Evolutionary conservation across 2,329 filamentous ascomycete genomes (phyloP), one percentile per base, ranked within the genome.

Genomic region (Fusarium xyrophilum): DNA sequence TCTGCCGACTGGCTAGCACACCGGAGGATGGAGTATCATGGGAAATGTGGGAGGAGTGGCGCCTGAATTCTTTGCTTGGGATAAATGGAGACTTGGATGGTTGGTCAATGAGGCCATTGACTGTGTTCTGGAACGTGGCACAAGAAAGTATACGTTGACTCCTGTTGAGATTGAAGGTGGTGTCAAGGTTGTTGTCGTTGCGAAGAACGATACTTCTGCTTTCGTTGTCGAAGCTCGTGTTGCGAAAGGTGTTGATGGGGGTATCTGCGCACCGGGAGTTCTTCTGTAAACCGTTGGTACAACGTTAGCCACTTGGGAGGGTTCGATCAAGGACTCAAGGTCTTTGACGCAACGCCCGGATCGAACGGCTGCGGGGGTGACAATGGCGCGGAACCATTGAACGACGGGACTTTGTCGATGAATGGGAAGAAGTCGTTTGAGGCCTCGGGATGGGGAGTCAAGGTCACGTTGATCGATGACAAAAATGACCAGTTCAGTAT

Each of bases 41-140:
- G 79, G 78, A 15, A 66, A 75, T 19, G 75, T 80, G 32, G 72
- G 66, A 52, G 78, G 76, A 3, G 74, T 71, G 2, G 75, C 71
- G 15, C 77, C 77, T 17, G 78, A 80, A 36, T 80, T 75, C 51
- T 79, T 80, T 35, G 76, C 76, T 5, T 80, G 79, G 78, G 73
- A 80, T 56, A 79, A 80, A 69, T 80, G 78, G 78, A 70, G 76
- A 33, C 66, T 80, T 27, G 78, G 78, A 21, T 80, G 79, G 79
- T 58, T 80, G 8, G 52, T 59, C 2, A 78, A 80, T 27, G 58
- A 68, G 3, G 71, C 76, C 32, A 25, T 80, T 21, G 76, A 76
- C n/a, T 80, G 79, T 48, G 60, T 79, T 21, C 48, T 65, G 4
- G 52, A 54, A 2, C 25, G 48, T 5, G 74, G 73, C 5, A 73